Conservation (phyloP, 164 flowering plant genomes). For the Vitis labrusca region DNA sequence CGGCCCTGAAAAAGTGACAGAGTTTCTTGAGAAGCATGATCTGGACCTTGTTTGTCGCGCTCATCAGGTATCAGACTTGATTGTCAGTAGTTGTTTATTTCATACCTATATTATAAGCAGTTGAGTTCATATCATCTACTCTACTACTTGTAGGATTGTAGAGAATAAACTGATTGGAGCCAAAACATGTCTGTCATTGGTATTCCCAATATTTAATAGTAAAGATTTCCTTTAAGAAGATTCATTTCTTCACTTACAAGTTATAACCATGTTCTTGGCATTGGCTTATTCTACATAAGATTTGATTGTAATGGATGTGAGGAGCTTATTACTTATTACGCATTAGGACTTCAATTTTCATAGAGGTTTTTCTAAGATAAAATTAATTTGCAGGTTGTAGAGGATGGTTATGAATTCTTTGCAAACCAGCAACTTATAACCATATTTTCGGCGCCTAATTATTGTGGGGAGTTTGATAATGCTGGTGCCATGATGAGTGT, state of each 20-base stretch:
- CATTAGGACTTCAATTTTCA: too few species aligned
- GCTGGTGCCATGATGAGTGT: conserved; percentile 97
- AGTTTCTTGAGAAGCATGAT: conserved; percentile 51
- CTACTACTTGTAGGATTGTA: background rate
- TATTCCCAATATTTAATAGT: too few species aligned
- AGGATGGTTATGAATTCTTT: conserved; percentile 57
- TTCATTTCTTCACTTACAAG: too few species aligned
- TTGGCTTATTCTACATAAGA: background rate
- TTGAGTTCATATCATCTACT: conserved; percentile 1
- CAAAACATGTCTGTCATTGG: background rate
- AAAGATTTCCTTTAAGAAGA: too few species aligned
- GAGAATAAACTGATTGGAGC: conserved; percentile 2
- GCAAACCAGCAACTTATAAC: conserved; percentile 73
- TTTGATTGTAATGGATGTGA: background rate
- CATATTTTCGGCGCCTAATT: conserved; percentile 89
- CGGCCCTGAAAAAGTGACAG: conserved; percentile 51
- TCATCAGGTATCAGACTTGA: conserved; percentile 39
- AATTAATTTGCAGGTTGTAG: conserved; percentile 40
- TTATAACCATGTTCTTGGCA: background rate
- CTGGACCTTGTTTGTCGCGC: conserved; percentile 59
- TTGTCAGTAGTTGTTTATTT: background rate
- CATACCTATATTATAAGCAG: background rate
- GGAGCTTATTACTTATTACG: background rate
- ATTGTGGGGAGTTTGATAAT: conserved; percentile 87
- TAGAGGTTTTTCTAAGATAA: background rate